A percentile compares a stretch with the other conserved stretches of the same genome.
Evolutionary conservation across 805 yeast species (phyloP).

Genomic region (Yamadazyma sp.): DNA sequence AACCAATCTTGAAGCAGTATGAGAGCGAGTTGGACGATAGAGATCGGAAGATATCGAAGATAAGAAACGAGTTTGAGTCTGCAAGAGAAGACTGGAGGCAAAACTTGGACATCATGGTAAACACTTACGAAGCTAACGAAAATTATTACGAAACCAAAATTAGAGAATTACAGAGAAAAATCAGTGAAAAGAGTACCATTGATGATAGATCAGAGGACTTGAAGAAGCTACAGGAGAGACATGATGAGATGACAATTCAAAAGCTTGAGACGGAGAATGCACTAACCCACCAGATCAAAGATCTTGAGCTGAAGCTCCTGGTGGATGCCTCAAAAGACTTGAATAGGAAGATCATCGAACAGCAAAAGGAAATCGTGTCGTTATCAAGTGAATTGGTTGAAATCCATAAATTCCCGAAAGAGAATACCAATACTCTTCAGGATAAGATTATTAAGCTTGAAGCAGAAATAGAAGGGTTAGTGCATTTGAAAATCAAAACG

Average conservation of each 20-base stretch:
- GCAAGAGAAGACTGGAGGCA: conserved; percentile 61
- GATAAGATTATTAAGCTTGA: conserved; percentile 5
- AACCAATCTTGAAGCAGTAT: conserved; percentile 47
- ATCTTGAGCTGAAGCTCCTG: conserved; percentile 4
- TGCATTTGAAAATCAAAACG: conserved; percentile 6
- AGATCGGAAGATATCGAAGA: conserved; percentile 47
- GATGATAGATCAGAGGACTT: conserved; percentile 5
- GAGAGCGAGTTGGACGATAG: conserved; percentile 42
- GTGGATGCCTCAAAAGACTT: conserved; percentile 4
- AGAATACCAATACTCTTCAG: conserved; percentile 2
- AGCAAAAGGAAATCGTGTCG: conserved; percentile 11
- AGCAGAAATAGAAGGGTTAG: conserved; percentile 11
- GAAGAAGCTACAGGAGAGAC: conserved; percentile 2
- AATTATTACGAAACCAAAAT: conserved; percentile 47
- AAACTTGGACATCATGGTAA: conserved; percentile 54
- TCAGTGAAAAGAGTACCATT: conserved; percentile 10
- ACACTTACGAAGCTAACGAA: conserved; percentile 57
- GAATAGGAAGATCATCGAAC: conserved; percentile 9
- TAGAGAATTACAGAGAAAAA: conserved; percentile 27
- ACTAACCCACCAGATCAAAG: conserved; percentile 2
- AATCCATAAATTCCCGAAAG: conserved; percentile 11
- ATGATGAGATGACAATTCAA: conserved; percentile 1
- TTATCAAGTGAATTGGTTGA: conserved; percentile 13
- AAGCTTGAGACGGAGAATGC: conserved; percentile 3
- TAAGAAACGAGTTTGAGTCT: conserved; percentile 47